Evolutionary conservation across 1,139 yeast genomes (phyloP).

Genomic region (Suhomyces chickasaworum): DNA sequence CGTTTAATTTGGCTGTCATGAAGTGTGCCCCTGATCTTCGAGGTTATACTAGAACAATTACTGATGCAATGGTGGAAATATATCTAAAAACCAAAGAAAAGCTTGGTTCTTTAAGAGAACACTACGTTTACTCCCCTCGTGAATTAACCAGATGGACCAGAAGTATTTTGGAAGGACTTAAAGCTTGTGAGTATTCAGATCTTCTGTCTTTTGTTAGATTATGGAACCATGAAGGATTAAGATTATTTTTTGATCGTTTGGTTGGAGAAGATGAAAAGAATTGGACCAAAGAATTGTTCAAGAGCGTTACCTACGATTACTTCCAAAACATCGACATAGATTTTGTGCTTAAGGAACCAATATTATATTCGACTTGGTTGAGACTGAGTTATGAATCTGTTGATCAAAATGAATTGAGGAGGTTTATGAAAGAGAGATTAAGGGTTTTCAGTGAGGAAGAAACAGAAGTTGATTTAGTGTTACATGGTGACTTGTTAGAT

Average conservation of each 20-base stretch:
- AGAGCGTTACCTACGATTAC: constrained; percentile 31
- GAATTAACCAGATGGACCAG: constrained; percentile 88
- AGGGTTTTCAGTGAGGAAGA: constrained; percentile 79
- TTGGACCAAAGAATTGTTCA: constrained; percentile 55
- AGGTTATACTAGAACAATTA: constrained; percentile 54
- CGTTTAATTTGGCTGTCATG: constrained; percentile 60
- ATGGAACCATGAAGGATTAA: constrained; percentile 81
- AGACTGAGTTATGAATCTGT: constrained; percentile 64
- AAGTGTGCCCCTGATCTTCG: constrained; percentile 64
- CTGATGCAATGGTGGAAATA: constrained; percentile 68
- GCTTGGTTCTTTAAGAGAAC: constrained; percentile 48
- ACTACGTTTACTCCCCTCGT: constrained; percentile 84
- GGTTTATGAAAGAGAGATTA: constrained; percentile 66
- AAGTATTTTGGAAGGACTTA: constrained; percentile 67
- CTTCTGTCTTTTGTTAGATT: constrained; percentile 55
- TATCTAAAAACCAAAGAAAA: constrained; percentile 48
- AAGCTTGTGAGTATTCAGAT: constrained; percentile 35
- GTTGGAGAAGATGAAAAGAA: constrained; percentile 48
- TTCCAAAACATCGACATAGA: constrained; percentile 53
- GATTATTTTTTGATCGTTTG: constrained; percentile 77
- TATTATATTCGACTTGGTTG: constrained; percentile 75
- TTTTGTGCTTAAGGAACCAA: constrained; percentile 47
- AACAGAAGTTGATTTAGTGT: constrained; percentile 57
- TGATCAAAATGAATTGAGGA: constrained; percentile 45
- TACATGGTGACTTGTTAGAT: constrained; percentile 73